These are phyloP conservation scores for Vigna mungo DNA, from an alignment of 306 rosid genomes.

Conservation along the genomic window DNA sequence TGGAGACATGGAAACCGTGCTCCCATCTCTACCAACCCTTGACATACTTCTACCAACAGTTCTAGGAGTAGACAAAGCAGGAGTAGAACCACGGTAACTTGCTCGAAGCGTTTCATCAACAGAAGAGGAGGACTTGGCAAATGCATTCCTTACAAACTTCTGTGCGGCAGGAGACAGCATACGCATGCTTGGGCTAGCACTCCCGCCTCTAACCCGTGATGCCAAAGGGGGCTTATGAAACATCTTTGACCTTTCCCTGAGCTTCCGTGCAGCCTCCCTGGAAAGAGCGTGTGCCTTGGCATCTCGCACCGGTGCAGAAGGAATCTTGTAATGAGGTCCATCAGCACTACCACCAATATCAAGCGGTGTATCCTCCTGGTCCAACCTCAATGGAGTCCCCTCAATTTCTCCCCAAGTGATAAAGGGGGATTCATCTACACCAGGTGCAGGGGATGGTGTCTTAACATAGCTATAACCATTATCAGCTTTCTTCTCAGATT, in stretches of 20 bases:
- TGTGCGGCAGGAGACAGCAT: conserved; percentile 96
- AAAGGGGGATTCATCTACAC: conserved; percentile 88
- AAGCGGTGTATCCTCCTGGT: conserved; percentile 79
- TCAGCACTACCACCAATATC: conserved; percentile 86
- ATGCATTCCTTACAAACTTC: conserved; percentile 92
- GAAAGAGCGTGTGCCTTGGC: conserved; percentile 92
- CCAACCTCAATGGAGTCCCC: conserved; percentile 94
- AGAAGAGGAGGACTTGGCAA: conserved; percentile 76
- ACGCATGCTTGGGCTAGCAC: conserved; percentile 86
- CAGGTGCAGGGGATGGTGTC: conserved; percentile 97
- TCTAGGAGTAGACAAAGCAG: conserved; percentile 79
- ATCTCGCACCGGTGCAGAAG: conserved; percentile 77
- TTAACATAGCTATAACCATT: conserved; percentile 86
- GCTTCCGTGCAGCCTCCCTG: conserved; percentile 84
- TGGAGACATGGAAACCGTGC: conserved; percentile 82
- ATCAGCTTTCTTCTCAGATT: conserved; percentile 77
- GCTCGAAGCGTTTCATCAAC: conserved; percentile 96
- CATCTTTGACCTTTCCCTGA: conserved; percentile 86
- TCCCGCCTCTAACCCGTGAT: conserved; percentile 83
- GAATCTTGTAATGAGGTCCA: conserved; percentile 91
- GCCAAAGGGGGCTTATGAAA: conserved; percentile 91
- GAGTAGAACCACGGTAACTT: conserved; percentile 90
- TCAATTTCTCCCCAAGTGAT: conserved; percentile 98
- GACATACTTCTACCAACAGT: conserved; percentile 81
- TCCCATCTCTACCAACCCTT: conserved; percentile 75